These are phyloP conservation scores for Mycena maculata DNA, from an alignment of 768 basidiomycete genomes.

Conservation along the genomic window DNA sequence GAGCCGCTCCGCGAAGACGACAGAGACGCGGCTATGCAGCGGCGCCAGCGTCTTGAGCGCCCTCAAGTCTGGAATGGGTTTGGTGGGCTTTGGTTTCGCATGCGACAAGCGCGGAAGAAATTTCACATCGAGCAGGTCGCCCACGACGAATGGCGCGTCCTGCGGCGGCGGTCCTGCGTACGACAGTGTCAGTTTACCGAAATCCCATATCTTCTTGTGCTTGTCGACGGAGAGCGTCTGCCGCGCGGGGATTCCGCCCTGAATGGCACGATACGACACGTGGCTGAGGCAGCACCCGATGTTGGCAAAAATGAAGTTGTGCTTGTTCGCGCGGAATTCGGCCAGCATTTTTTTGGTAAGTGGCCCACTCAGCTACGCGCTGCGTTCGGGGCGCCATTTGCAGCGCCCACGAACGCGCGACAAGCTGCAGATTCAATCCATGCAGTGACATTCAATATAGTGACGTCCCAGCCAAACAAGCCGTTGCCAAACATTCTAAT, in stretches of 20 bases:
- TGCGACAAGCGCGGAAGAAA: constrained; percentile 1
- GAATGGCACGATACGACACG: neutral
- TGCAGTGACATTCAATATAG: too few species aligned
- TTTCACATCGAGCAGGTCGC: neutral
- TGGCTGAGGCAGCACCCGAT: neutral
- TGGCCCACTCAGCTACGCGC: neutral
- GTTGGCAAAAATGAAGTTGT: neutral
- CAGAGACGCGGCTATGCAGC: neutral
- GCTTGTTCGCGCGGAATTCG: neutral
- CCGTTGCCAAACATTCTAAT: too few species aligned
- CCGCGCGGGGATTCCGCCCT: neutral
- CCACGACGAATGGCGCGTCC: neutral
- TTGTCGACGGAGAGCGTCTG: constrained; percentile 12
- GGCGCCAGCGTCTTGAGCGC: neutral
- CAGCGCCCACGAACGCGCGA: neutral
- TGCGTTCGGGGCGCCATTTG: neutral
- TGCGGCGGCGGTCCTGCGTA: neutral
- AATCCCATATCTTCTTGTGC: neutral
- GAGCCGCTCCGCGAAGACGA: constrained; percentile 15
- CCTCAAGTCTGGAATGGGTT: neutral
- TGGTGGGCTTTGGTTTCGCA: neutral
- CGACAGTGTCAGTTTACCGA: neutral
- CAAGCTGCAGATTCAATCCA: neutral
- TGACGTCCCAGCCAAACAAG: too few species aligned
- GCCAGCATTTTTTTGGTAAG: constrained; percentile 1